Evolutionary conservation across 2,329 filamentous ascomycete genomes (phyloP).

Genomic region (Pestalotiopsis sp.): DNA sequence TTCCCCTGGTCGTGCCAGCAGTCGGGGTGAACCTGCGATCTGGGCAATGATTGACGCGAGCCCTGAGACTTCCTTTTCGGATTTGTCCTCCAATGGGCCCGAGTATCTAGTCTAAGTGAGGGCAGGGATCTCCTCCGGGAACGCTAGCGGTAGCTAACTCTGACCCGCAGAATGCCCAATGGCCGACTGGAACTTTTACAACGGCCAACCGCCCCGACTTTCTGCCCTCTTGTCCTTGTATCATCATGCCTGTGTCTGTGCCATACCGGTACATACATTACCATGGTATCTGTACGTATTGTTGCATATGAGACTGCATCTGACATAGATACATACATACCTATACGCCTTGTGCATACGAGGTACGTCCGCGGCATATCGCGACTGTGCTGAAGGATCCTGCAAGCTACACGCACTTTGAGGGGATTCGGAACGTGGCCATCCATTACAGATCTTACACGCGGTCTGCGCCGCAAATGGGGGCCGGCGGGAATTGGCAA

Average conservation of each 20-base stretch:
- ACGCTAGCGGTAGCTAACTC: background rate
- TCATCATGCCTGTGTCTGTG: no score
- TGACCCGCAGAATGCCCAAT: background rate
- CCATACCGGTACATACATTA: no score
- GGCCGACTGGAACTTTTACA: background rate
- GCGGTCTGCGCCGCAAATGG: background rate
- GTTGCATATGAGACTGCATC: no score
- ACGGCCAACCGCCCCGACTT: background rate
- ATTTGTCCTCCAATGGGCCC: background rate
- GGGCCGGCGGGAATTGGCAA: background rate
- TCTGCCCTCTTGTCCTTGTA: background rate
- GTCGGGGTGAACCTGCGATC: background rate
- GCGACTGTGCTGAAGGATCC: background rate
- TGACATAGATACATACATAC: no score
- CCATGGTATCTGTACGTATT: no score
- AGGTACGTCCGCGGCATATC: no score
- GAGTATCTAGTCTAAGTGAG: background rate
- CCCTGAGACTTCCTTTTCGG: conserved; percentile 1
- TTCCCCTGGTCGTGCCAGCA: background rate
- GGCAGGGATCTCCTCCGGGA: background rate
- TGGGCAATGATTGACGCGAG: conserved; percentile 6
- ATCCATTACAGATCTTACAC: background rate
- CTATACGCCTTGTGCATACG: no score
- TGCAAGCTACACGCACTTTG: background rate
- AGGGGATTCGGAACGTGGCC: background rate